These are phyloP conservation scores for Corylus americana DNA, from an alignment of 306 rosid genomes.

Conservation along the genomic window DNA sequence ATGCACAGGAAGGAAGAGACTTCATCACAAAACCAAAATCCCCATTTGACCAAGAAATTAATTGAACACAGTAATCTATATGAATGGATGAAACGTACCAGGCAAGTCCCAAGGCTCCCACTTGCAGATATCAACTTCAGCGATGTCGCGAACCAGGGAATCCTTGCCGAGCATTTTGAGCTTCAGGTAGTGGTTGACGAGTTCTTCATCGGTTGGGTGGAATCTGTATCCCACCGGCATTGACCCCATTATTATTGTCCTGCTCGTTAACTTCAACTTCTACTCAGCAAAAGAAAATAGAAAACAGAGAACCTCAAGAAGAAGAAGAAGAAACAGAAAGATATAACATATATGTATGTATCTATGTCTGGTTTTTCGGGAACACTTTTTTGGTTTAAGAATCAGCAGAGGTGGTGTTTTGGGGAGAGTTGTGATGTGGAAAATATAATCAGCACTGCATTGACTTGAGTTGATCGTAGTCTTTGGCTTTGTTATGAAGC, in stretches of 20 bases:
- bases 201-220: constrained; percentile 69
- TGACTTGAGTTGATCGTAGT: no score
- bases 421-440: no score
- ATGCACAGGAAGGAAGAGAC: neutral
- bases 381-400: neutral
- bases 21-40: neutral
- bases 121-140: constrained; percentile 48
- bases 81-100: constrained; percentile 26
- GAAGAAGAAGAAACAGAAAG: neutral
- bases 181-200: constrained; percentile 45
- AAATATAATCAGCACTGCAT: no score
- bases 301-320: neutral
- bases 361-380: neutral
- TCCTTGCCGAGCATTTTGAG: constrained; percentile 36
- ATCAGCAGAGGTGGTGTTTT: no score
- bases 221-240: constrained; percentile 60
- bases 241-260: neutral
- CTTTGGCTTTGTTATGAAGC: constrained; percentile 31
- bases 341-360: no score
- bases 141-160: constrained; percentile 19
- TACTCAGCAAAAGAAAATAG: neutral
- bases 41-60: neutral
- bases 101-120: constrained; percentile 61
- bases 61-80: no score
- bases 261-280: neutral